phyloP scores from a whole-genome alignment of 768 basidiomycete genomes.

The Clavaria fumosa region DNA sequence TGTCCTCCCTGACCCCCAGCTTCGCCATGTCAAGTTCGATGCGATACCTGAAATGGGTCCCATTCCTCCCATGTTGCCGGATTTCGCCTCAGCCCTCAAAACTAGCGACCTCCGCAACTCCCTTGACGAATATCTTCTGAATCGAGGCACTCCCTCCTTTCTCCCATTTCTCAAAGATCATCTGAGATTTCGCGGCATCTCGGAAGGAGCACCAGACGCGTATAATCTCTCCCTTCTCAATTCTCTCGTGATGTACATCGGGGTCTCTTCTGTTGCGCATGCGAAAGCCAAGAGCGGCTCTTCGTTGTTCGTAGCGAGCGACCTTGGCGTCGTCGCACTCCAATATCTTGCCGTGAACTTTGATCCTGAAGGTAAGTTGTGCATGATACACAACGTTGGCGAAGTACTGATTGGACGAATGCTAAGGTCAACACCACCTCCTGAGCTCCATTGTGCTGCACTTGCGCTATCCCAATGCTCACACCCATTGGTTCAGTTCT shows the following conservation, averaged over 20 bases:
- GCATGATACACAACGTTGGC: not conserved
- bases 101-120: slow-evolving; percentile 61
- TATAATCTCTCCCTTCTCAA: slow-evolving; percentile 90
- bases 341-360: slow-evolving; percentile 71
- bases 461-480: slow-evolving; percentile 93
- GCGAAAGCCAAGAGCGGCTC: slow-evolving; percentile 75
- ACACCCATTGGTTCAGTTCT: slow-evolving; percentile 96
- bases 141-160: slow-evolving; percentile 56
- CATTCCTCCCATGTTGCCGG: slow-evolving; percentile 81
- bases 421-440: slow-evolving; percentile 83
- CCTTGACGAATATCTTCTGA: slow-evolving; percentile 77
- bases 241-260: slow-evolving; percentile 89
- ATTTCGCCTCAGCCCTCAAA: slow-evolving; percentile 76
- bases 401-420: slow-evolving; percentile 4
- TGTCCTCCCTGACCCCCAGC: slow-evolving; percentile 73
- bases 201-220: slow-evolving; percentile 34
- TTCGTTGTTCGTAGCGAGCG: slow-evolving; percentile 63
- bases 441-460: slow-evolving; percentile 88
- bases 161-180: slow-evolving; percentile 67
- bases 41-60: slow-evolving; percentile 80
- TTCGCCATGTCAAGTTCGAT: slow-evolving; percentile 60
- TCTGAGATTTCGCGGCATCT: slow-evolving; percentile 34
- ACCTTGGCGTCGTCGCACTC: slow-evolving; percentile 74
- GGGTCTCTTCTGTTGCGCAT: slow-evolving; percentile 84
- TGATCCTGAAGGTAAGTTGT: slow-evolving; percentile 72